Base-by-base conservation (phyloP, 805 yeast species). In the Ogataea allantospora region DNA sequence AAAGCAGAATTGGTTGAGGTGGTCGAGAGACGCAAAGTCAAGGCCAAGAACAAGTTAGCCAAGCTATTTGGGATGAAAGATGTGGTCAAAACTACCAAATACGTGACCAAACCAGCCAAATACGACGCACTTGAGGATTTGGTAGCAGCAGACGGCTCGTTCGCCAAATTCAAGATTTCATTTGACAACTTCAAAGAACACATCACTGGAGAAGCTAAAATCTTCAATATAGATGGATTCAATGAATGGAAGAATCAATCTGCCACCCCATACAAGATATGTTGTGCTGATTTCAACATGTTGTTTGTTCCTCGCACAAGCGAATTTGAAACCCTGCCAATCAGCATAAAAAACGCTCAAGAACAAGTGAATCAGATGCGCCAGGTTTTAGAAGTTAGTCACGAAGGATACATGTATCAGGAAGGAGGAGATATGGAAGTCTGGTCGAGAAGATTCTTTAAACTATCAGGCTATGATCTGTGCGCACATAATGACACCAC, bases 401-500 rank as follows among this genome's bases (percentile, higher is more conserved):
- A 66, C 52, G 82, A 83, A 55, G 97, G 97, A 0, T 80, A 67
- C 53, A 65, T 91, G 64, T 77, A 78, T 51, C 98, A 89, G 63
- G 87, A 83, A 54, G 98, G 98, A 13, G 97, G 97, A 7, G 98
- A 89, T 63, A 75, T 93, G 49, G 75, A 71, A 11, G 66, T 70
- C 19, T 77, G 89, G 79, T 77, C 84, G 49, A 75, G 83, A 47
- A 71, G 97, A 40, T 86, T 62, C 63, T 88, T 82, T 65, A 80
- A 75, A 47, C 67, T 89, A n/a, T 67, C 73, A 30, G 95, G 91
- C 0, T 73, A 79, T 7, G 76, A 79, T 23, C 65, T 89, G 48
- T 69, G 80, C 37, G 96, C 96, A 0, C 86, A 82, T 55, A 81
- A 85, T 48, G 93, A 83, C 47, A 67, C 67, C 19, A 68, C 83